phyloP scores from a whole-genome alignment of 73 alveolate species.

The Paramecium tetraurelia region DNA sequence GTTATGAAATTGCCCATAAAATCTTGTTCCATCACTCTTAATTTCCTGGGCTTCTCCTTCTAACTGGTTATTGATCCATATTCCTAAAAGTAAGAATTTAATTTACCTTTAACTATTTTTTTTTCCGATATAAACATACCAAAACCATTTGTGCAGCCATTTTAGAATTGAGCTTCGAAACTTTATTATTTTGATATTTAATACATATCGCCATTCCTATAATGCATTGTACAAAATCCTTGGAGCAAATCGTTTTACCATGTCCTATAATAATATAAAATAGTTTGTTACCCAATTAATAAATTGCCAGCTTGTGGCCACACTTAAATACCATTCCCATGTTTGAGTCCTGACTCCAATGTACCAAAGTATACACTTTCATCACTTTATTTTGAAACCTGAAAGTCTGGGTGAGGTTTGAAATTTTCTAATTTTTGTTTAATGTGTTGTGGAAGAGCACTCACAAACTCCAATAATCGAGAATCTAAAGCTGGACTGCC shows the following conservation, averaged over 20 bases:
- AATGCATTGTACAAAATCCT: conserved; percentile 19
- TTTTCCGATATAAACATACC: conserved; percentile 3
- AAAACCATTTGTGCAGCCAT: conserved; percentile 2
- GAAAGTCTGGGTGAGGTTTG: neutral
- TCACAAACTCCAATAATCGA: neutral
- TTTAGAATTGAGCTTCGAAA: neutral
- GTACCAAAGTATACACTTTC: neutral
- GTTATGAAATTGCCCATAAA: neutral
- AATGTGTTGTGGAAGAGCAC: neutral
- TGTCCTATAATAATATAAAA: neutral
- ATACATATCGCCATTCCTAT: conserved; percentile 39
- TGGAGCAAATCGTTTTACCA: conserved; percentile 7
- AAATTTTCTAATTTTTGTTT: neutral
- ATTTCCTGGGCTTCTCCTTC: conserved; percentile 14
- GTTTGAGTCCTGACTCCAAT: neutral
- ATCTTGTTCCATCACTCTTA: conserved; percentile 10
- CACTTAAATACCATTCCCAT: neutral
- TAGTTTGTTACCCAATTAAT: neutral
- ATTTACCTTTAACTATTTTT: conserved; percentile 26
- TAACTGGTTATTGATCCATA: neutral
- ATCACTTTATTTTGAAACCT: neutral
- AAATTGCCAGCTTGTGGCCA: conserved; percentile 35
- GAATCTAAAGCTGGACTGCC: neutral
- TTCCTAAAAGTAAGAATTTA: neutral
- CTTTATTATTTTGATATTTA: neutral